Evolutionary conservation across 176 grass and related monocot species (phyloP).

Genomic region (Oryza glumipatula): DNA sequence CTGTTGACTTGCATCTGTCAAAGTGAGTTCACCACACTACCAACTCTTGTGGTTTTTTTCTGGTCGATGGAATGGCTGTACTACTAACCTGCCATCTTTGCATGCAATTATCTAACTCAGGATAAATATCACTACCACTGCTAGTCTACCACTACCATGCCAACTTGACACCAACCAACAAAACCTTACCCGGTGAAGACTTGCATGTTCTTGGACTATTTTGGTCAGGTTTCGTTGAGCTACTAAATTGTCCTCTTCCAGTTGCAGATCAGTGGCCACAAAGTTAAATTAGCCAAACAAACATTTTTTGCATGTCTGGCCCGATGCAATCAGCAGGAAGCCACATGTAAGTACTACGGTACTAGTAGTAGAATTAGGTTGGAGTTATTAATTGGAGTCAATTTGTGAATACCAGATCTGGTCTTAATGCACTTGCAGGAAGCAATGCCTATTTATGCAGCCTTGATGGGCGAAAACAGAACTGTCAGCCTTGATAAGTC

Average conservation of each 20-base stretch:
- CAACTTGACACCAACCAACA: slow-evolving; percentile 14
- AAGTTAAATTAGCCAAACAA: slow-evolving; percentile 25
- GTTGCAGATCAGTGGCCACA: slow-evolving; percentile 22
- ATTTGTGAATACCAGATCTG: slow-evolving; percentile 35
- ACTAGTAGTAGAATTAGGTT: slow-evolving; percentile 5
- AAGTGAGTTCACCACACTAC: neutral
- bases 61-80: neutral
- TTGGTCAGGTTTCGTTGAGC: slow-evolving; percentile 34
- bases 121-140: neutral
- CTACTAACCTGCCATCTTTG: neutral
- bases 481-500: slow-evolving; percentile 29
- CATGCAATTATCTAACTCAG: neutral
- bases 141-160: neutral
- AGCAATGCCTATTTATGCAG: slow-evolving; percentile 16
- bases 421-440: slow-evolving; percentile 18
- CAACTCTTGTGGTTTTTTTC: neutral
- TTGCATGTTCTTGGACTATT: neutral
- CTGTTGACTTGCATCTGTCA: slow-evolving; percentile 21
- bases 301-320: neutral
- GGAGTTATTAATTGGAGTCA: neutral
- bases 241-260: slow-evolving; percentile 21
- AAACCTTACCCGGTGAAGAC: neutral
- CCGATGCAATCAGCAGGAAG: neutral
- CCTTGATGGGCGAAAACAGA: slow-evolving; percentile 3
- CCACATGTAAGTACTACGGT: slow-evolving; percentile 46